A percentile compares a stretch with the other conserved stretches of the same genome.
Evolutionary conservation across 78 protist genomes (phyloP).

Genomic region (Isochrysis galbana): DNA sequence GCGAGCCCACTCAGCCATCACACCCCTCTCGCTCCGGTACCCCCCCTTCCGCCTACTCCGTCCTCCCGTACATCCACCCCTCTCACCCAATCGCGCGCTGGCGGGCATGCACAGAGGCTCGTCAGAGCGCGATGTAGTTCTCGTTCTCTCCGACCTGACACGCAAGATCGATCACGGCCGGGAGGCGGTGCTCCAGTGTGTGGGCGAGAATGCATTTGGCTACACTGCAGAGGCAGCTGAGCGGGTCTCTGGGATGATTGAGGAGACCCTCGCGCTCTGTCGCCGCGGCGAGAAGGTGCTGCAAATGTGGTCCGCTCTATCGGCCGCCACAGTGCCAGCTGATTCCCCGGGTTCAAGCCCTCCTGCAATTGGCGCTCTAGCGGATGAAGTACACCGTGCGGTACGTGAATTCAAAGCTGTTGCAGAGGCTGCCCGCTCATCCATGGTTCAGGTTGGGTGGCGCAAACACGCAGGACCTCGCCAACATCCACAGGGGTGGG

Average conservation of each 20-base stretch:
- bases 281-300: neutral
- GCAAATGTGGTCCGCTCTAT: neutral
- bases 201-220: neutral
- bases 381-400: neutral
- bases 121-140: neutral
- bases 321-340: neutral
- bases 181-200: neutral
- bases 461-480: too few relatives aligned
- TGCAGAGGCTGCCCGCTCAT: neutral
- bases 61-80: too few relatives aligned
- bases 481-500: neutral
- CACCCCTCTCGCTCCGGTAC: too few relatives aligned
- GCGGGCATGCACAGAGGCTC: too few relatives aligned
- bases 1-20: too few relatives aligned
- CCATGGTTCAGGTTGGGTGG: neutral
- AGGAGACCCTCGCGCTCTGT: neutral
- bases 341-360: neutral
- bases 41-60: too few relatives aligned
- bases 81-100: too few relatives aligned
- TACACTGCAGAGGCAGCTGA: neutral
- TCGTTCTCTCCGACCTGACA: neutral
- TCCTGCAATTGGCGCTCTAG: neutral
- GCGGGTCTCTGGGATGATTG: neutral
- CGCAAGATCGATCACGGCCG: neutral
- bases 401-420: neutral